Base-by-base conservation (phyloP, 1,139 yeast species). In the Pichia sp. region DNA sequence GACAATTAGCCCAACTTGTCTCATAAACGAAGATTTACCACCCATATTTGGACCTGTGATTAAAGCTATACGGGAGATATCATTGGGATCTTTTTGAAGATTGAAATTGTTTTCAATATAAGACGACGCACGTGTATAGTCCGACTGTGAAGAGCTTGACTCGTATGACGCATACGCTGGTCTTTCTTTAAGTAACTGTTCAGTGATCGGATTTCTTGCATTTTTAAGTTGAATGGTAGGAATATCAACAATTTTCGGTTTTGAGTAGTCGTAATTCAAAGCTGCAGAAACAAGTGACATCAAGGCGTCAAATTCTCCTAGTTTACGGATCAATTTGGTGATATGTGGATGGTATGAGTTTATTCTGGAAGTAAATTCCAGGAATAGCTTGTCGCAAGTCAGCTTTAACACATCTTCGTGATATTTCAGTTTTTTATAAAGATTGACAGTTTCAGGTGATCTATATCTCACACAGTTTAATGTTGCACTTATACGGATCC, bases 131-230 rank as follows among this genome's bases (percentile, higher is more conserved):
- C 30, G 44, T 6, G 31, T 34, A 9, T 42, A 34, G 27, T 45
- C 34, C 12, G 34, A 30, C 20, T 48, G 49, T 24, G 38, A 42
- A 36, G 30, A 12, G 14, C 47, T 9, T n/a, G 16, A 4, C 8
- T 3, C 27, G 62, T 54, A 44, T 72, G 72, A 1, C 77, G 63
- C 43, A 77, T 64, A 47, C 42, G 43, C 41, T 8, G 55, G 46
- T 24, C 52, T 53, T 10, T 46, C 49, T 33, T 50, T 45, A 5
- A 56, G 24, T 14, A 64, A 45, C 10, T 77, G 77, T 65, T 88
- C 95, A 12, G 88, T 79, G 53, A 91, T 83, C 1, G 98, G 98
- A 64, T 93, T 92, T 40, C 95, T 74, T 1, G 95, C 87, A 8
- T 79, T 75, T 24, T 66, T 71, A 0, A 90, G 73, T 5, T 78